Evolutionary conservation across 768 basidiomycete genomes (phyloP), one percentile per base, ranked within the genome.

Genomic region (Pleurotus eryngii): DNA sequence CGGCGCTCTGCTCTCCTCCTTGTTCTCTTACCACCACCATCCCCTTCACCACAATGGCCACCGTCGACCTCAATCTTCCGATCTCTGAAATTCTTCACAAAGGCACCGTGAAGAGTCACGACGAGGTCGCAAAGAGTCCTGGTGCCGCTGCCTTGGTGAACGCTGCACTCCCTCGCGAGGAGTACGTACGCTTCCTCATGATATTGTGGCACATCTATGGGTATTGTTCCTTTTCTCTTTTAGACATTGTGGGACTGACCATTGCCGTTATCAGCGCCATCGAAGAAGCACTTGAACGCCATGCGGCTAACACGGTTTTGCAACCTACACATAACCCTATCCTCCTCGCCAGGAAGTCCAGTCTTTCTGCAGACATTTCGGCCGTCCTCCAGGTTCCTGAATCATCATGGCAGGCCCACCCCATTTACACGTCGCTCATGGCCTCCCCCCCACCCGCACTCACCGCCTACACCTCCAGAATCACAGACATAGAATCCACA

Each of bases 181-280:
- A 89, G 65, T 92, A 92, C 67, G 70, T 84, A 14, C 77, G 80
- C 48, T 88, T 84, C 70, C 76, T 90, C 45, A 85, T 90, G 76
- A 83, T 88, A 76, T 80, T 92, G 20, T 91, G 87, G 84, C 80
- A 89, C 63, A 72, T 93, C 24, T 94, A 92, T 72, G 74, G 82
- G 89, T 92, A 63, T 70, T 85, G 30, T 11, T 73, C 54, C 30
- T 54, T 46, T 30, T 37, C 46, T 47, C 49, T 30, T 43, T 55
- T 39, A 2, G 42, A 39, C 4, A 49, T 12, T 4, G 18, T 47
- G 38, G 55, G 14, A 20, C n/a, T 39, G 43, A 39, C 15, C 46
- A 9, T 30, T 54, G 11, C 18, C 38, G 37, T 38, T n/a, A 40
- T 35, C 63, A 86, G 86, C 57, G 72, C 79, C 7, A 74, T 89